phyloP scores from a whole-genome alignment of 2,329 filamentous ascomycete genomes.

The Diaporthe sp. region DNA sequence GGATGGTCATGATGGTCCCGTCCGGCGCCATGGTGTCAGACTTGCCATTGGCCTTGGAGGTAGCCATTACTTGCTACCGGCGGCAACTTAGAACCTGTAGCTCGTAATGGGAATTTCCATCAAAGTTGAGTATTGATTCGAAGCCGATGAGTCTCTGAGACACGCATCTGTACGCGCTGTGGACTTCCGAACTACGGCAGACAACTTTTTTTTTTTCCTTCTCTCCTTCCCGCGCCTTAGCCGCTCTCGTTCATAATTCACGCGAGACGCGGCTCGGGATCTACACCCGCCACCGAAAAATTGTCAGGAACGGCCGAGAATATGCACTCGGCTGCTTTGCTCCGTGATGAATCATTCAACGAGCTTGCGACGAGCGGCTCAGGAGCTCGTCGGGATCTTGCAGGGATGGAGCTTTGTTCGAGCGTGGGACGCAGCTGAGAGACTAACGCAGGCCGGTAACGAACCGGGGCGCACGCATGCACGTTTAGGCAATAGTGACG shows the following conservation, averaged over 20 bases:
- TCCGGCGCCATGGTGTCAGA: neutral
- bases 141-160: neutral
- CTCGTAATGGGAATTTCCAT: neutral
- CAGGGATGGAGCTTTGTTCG: slow-evolving; percentile 29
- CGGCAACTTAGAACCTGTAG: neutral
- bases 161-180: neutral
- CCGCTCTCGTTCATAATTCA: neutral
- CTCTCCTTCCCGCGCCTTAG: too few relatives aligned
- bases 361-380: neutral
- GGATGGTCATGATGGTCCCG: too few relatives aligned
- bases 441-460: neutral
- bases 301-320: neutral
- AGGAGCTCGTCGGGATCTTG: neutral
- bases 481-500: neutral
- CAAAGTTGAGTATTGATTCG: neutral
- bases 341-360: slow-evolving; percentile 19
- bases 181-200: neutral
- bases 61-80: neutral
- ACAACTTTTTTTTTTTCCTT: neutral
- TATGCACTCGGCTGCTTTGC: neutral
- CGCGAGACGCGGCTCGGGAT: slow-evolving; percentile 5
- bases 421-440: neutral
- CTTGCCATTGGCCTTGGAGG: neutral
- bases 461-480: neutral
- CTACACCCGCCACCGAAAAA: neutral